Evolutionary conservation across 331 rosid genomes (phyloP), one percentile per base, ranked within the genome.

Genomic region (Rosa hybrid): DNA sequence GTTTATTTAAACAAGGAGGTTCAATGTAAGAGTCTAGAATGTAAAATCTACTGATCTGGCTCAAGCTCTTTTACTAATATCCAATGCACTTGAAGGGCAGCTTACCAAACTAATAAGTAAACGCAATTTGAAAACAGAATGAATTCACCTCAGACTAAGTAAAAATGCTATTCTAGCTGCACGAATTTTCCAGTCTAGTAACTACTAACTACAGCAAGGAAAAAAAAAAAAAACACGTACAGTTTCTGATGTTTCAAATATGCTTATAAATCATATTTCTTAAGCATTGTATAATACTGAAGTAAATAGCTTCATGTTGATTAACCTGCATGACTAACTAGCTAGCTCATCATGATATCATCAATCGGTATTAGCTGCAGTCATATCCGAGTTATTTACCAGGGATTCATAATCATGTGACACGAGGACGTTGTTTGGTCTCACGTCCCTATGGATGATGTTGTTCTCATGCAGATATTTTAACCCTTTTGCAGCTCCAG

Each of bases 371-470:
- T 76, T 63, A 14, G 25, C 30, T 44, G 68, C 53, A 23, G 27
- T 45, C 17, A 46, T 30, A 18, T 74, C 38, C 50, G 76, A 46
- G 14, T 77, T 54, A 45, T 75, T 88, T 90, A 90, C 96, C 94
- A 90, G 71, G 46, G 94, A 80, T 81, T 90, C 90, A 48, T 84
- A 72, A 80, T 92, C 94, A 83, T 89, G 96, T 23, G 96, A 90
- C 39, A 92, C 85, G 56, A 92, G 97, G 76, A 92, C 90, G 87
- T 92, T 92, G 79, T 87, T 90, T 48, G 97, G 92, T 72, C 93
- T 90, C 85, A 92, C 81, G 70, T 92, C 96, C 86, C 94, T 87
- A 78, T 92, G 96, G 79, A 92, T 88, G 81, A 90, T 87, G 67
- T 86, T 89, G 79, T 85, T 92, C 72, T 77, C 56, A 72, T 92